Percentiles rank a stretch among this genome's conserved stretches.
These are phyloP conservation scores for Geotrichum klebahnii DNA, from an alignment of 1,139 yeast species.

Conservation along the genomic window DNA sequence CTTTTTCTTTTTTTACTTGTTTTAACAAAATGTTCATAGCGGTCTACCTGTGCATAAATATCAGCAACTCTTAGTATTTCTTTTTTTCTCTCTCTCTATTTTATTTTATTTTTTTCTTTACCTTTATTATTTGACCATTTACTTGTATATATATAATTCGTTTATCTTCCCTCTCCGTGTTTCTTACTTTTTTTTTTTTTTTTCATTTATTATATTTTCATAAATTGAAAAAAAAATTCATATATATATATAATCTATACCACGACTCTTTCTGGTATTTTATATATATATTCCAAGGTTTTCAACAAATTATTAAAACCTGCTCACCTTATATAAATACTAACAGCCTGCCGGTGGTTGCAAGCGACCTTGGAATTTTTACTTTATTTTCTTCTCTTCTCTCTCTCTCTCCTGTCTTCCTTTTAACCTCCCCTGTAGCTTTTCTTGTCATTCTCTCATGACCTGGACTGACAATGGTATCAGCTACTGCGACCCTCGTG, in stretches of 20 bases:
- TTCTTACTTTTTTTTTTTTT: constrained; percentile 1
- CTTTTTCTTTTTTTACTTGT: no score
- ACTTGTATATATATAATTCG: neutral
- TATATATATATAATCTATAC: no score
- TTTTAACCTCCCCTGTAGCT: neutral
- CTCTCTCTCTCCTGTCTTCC: no score
- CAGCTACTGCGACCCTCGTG: constrained; percentile 15
- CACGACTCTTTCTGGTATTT: no score
- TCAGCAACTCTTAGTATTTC: no score
- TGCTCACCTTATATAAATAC: neutral
- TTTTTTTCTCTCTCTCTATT: constrained; percentile 1
- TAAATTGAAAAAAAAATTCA: no score
- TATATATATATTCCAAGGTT: no score
- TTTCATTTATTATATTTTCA: no score
- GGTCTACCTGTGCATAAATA: no score
- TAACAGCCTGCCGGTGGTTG: neutral
- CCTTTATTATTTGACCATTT: neutral
- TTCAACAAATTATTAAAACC: no score
- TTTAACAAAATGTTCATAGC: no score
- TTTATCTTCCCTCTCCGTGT: neutral
- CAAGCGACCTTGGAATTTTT: no score
- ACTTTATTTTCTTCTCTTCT: neutral
- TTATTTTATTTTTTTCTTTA: neutral
- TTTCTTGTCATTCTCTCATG: neutral
- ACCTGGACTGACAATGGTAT: constrained; percentile 4